phyloP scores from a whole-genome alignment of 139 green algal genomes.

The Haematococcus sp. region DNA sequence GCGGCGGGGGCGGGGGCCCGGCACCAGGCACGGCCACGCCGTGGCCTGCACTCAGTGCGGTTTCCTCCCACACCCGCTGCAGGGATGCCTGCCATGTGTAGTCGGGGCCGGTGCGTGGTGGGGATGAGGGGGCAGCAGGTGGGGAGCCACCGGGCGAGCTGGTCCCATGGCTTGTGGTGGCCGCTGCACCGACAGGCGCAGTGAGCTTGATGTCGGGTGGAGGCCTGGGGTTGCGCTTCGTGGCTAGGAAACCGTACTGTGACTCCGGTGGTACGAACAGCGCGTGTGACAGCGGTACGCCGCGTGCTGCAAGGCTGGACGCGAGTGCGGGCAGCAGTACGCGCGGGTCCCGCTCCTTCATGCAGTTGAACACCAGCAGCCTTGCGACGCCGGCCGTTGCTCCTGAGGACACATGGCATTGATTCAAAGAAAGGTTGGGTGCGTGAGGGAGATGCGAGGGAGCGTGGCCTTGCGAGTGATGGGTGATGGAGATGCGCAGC shows the following conservation, averaged over 20 bases:
- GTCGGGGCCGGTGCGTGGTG: conserved; percentile 19
- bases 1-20: too few relatives aligned
- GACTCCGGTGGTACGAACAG: conserved; percentile 75
- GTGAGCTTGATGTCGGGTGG: conserved; percentile 1
- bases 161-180: too few relatives aligned
- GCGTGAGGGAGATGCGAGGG: too few relatives aligned
- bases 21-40: neutral
- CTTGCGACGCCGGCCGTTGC: conserved; percentile 5
- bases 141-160: too few relatives aligned
- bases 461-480: too few relatives aligned
- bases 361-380: conserved; percentile 95
- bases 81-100: conserved; percentile 60
- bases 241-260: conserved; percentile 36
- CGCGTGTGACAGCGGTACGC: conserved; percentile 44
- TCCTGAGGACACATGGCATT: neutral
- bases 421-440: too few relatives aligned
- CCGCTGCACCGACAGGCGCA: neutral
- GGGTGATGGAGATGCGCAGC: too few relatives aligned
- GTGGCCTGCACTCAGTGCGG: neutral
- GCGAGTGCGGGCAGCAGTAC: conserved; percentile 71
- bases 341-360: conserved; percentile 81
- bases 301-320: conserved; percentile 25
- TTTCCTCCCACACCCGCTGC: conserved; percentile 41
- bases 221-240: neutral
- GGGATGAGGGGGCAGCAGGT: too few relatives aligned